These are phyloP conservation scores for Hymenoscyphus albidus DNA, from an alignment of 2,329 filamentous ascomycete species.

Conservation along the genomic window DNA sequence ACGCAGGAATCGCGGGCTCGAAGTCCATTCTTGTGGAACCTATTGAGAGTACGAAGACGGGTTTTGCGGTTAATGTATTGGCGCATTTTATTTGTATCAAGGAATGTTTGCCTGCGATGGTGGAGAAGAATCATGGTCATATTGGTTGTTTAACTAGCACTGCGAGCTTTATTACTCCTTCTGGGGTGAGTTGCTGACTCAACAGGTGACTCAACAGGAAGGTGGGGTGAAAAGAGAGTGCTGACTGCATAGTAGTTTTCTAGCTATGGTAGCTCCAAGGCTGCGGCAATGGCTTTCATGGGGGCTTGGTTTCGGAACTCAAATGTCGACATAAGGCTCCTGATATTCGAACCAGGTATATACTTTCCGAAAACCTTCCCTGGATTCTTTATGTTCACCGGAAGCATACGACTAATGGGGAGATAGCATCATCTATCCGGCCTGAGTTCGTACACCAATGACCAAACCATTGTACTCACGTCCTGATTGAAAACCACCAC, in stretches of 20 bases:
- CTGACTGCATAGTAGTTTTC: constrained; percentile 53
- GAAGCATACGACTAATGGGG: too few relatives aligned
- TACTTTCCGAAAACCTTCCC: too few relatives aligned
- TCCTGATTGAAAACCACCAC: constrained; percentile 48
- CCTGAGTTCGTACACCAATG: constrained; percentile 56
- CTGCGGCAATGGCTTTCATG: constrained; percentile 65
- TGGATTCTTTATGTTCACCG: background rate
- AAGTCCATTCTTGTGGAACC: constrained; percentile 56
- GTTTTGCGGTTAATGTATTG: constrained; percentile 68
- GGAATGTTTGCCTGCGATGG: constrained; percentile 65
- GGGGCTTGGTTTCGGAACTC: constrained; percentile 58
- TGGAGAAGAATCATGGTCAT: constrained; percentile 64
- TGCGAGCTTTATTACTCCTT: constrained; percentile 56
- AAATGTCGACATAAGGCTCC: constrained; percentile 57
- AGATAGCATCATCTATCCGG: constrained; percentile 52
- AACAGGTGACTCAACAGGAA: background rate
- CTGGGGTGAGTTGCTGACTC: background rate
- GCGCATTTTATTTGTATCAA: constrained; percentile 63
- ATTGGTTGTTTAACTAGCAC: constrained; percentile 65
- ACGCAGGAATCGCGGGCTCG: constrained; percentile 63
- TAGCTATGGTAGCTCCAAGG: constrained; percentile 65
- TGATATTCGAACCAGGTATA: constrained; percentile 56
- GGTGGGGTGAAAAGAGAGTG: background rate
- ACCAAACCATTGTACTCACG: constrained; percentile 53
- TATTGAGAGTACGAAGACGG: constrained; percentile 59